A percentile compares a stretch with the other conserved stretches of the same genome.
These are phyloP conservation scores for Suillus subalutaceus DNA, from an alignment of 768 basidiomycete species.

Conservation along the genomic window DNA sequence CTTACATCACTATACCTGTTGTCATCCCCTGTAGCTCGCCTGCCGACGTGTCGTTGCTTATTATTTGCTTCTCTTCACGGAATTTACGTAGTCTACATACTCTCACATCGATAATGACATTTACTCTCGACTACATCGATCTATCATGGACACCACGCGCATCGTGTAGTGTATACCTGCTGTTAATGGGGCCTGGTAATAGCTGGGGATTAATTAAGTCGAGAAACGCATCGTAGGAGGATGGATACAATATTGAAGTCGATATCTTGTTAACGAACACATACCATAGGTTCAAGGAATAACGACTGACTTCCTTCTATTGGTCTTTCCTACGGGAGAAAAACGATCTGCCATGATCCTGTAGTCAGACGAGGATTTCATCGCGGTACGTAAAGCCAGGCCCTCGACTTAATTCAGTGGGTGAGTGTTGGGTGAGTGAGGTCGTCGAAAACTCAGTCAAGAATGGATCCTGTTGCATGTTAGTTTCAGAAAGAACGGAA, in stretches of 20 bases:
- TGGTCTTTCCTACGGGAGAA: background rate
- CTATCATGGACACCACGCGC: background rate
- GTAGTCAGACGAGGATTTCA: background rate
- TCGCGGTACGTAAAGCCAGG: background rate
- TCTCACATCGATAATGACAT: slow-evolving; percentile 1
- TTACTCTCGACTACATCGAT: background rate
- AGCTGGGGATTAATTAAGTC: too few species aligned
- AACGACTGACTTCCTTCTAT: background rate
- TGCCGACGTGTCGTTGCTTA: background rate
- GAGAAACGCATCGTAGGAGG: background rate
- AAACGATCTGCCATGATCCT: background rate
- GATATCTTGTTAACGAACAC: background rate
- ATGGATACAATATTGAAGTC: background rate
- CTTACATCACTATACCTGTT: slow-evolving; percentile 5
- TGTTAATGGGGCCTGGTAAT: background rate
- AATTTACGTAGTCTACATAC: slow-evolving; percentile 2
- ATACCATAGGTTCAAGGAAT: background rate
- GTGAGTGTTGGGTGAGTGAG: background rate
- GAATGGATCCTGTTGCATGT: background rate
- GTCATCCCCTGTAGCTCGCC: slow-evolving; percentile 5
- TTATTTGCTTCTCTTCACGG: background rate
- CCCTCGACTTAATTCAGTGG: background rate
- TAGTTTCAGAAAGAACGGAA: background rate
- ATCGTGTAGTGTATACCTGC: background rate
- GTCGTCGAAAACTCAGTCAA: too few species aligned